Evolutionary conservation across 768 basidiomycete species (phyloP).

Genomic region (Lentinula guzmanii): DNA sequence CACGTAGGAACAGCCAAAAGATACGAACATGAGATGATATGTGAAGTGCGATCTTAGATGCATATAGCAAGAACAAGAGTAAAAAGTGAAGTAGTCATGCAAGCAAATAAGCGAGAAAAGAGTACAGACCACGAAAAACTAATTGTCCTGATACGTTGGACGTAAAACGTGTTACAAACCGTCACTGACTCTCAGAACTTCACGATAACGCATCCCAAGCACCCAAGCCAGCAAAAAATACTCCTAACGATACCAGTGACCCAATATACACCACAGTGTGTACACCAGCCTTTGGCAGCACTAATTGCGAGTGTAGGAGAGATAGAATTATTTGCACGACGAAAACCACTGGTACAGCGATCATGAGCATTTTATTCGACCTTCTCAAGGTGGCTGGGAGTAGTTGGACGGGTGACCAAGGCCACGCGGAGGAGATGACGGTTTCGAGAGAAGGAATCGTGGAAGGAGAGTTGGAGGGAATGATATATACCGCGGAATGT

Average conservation of each 20-base stretch:
- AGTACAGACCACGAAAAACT: not conserved
- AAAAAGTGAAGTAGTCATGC: no score
- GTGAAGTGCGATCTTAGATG: no score
- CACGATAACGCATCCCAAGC: slow-evolving; percentile 64
- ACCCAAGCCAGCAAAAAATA: slow-evolving; percentile 68
- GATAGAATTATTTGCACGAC: slow-evolving; percentile 49
- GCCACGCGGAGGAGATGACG: not conserved
- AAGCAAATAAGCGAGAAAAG: no score
- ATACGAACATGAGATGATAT: not conserved
- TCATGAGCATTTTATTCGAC: slow-evolving; percentile 19
- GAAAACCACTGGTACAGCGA: slow-evolving; percentile 31
- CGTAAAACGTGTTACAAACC: no score
- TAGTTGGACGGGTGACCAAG: slow-evolving; percentile 1
- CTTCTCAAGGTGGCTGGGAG: not conserved
- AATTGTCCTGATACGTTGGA: not conserved
- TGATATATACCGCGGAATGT: not conserved
- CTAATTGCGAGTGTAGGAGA: slow-evolving; percentile 58
- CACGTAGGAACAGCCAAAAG: not conserved
- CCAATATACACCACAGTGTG: slow-evolving; percentile 72
- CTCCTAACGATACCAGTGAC: slow-evolving; percentile 58
- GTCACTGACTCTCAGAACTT: not conserved
- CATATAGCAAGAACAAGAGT: not conserved
- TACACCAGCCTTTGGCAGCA: slow-evolving; percentile 69
- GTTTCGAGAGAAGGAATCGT: not conserved
- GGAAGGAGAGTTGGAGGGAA: not conserved